These are phyloP conservation scores for Aspergillus sp. DNA, from an alignment of 2,329 filamentous ascomycete species.

Conservation along the genomic window DNA sequence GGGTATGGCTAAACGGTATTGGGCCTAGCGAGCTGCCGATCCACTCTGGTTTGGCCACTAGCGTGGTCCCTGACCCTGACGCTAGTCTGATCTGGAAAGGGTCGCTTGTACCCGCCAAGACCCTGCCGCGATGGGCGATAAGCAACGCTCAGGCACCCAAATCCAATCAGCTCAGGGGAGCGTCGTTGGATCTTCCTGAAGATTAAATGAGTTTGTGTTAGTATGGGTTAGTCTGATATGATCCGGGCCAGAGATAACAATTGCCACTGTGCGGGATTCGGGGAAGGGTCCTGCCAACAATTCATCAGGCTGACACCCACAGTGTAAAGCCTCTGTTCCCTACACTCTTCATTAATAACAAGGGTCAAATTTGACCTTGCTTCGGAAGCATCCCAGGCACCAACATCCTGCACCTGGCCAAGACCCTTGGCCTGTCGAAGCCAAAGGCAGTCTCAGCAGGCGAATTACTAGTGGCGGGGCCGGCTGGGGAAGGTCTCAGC, in stretches of 20 bases:
- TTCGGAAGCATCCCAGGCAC: not conserved
- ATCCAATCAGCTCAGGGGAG: not conserved
- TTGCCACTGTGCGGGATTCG: not conserved
- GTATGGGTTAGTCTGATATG: not conserved
- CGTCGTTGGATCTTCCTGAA: not conserved
- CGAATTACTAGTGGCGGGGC: not conserved
- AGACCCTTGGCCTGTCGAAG: not conserved
- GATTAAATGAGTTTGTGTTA: not conserved
- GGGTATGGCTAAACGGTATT: not conserved
- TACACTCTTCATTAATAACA: too few relatives aligned
- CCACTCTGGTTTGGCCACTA: slow-evolving; percentile 1
- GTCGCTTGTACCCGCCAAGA: slow-evolving; percentile 1
- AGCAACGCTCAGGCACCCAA: not conserved
- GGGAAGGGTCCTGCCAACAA: not conserved
- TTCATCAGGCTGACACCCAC: not conserved
- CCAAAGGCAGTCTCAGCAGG: not conserved
- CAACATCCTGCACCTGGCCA: not conserved
- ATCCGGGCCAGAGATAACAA: not conserved
- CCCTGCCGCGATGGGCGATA: not conserved
- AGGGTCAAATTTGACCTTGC: not conserved
- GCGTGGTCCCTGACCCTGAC: slow-evolving; percentile 5
- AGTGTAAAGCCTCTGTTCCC: too few relatives aligned
- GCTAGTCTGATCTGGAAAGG: not conserved
- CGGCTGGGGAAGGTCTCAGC: not conserved
- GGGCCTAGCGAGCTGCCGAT: not conserved